Evolutionary conservation across 305 asterid species (phyloP).

Genomic region (Petunia hybrid): DNA sequence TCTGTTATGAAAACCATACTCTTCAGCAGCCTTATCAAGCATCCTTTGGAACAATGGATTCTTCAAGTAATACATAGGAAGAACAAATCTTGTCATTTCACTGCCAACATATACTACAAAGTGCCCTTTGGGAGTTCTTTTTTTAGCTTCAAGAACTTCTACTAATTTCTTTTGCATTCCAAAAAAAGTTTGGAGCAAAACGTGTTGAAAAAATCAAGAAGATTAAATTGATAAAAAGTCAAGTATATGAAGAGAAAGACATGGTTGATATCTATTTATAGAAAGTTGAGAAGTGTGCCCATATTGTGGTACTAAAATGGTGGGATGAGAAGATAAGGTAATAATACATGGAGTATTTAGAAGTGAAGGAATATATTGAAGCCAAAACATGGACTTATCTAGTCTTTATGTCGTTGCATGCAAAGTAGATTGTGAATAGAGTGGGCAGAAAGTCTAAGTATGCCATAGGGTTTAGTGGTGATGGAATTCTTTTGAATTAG

Average conservation of each 20-base stretch:
- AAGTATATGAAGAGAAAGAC: background rate
- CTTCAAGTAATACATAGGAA: conserved; percentile 64
- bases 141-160: conserved; percentile 11
- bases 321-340: conserved; percentile 9
- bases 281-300: conserved; percentile 24
- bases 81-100: conserved; percentile 61
- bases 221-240: background rate
- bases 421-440: conserved; percentile 7
- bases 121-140: conserved; percentile 69
- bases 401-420: background rate
- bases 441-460: conserved; percentile 14
- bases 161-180: conserved; percentile 22
- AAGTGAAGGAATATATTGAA: conserved; percentile 2
- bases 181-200: background rate
- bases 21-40: conserved; percentile 75
- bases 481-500: background rate
- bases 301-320: background rate
- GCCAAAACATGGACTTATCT: conserved; percentile 20
- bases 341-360: background rate
- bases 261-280: background rate
- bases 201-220: background rate
- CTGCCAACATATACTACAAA: conserved; percentile 81
- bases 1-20: conserved; percentile 58
- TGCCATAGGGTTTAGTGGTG: background rate
- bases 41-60: conserved; percentile 58